These are phyloP conservation scores for Sphagnum fallax DNA, from an alignment of 228 moss, liverwort and hornwort genomes.

Conservation along the genomic window DNA sequence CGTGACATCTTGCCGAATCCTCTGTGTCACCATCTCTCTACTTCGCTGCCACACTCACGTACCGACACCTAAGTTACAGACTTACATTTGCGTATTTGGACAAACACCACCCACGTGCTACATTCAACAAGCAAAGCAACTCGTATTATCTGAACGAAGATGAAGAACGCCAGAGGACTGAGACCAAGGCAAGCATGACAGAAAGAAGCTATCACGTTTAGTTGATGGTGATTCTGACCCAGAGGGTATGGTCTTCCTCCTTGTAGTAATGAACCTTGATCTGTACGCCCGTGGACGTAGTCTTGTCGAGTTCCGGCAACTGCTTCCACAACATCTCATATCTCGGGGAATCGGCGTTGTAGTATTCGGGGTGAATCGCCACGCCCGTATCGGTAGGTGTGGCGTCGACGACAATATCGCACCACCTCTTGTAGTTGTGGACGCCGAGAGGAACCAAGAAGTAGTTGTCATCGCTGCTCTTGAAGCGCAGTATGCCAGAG, in stretches of 20 bases:
- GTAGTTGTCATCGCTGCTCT: not conserved
- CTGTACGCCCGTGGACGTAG: not conserved
- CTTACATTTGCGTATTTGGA: too few species aligned
- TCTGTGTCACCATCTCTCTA: too few species aligned
- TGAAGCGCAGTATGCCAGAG: constrained; percentile 13
- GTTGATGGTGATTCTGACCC: too few species aligned
- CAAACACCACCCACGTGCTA: too few species aligned
- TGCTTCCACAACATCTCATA: constrained; percentile 8
- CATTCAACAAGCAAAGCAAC: too few species aligned
- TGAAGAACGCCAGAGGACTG: too few species aligned
- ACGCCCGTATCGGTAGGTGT: not conserved
- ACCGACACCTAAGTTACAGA: too few species aligned
- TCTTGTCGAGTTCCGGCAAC: not conserved
- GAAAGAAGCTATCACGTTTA: too few species aligned
- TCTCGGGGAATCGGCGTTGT: not conserved
- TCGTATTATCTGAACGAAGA: too few species aligned
- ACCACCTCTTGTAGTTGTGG: constrained; percentile 8
- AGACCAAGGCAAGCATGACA: too few species aligned
- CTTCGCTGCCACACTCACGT: too few species aligned
- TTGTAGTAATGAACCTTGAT: constrained; percentile 9
- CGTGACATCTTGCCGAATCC: too few species aligned
- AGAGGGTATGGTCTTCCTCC: not conserved
- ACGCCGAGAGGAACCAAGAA: constrained; percentile 3
- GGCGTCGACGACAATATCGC: constrained; percentile 2
- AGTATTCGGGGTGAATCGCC: constrained; percentile 6